Evolutionary conservation across 2,329 filamentous ascomycete genomes (phyloP), one percentile per base, ranked within the genome.

Genomic region (Ophiostoma australiae): DNA sequence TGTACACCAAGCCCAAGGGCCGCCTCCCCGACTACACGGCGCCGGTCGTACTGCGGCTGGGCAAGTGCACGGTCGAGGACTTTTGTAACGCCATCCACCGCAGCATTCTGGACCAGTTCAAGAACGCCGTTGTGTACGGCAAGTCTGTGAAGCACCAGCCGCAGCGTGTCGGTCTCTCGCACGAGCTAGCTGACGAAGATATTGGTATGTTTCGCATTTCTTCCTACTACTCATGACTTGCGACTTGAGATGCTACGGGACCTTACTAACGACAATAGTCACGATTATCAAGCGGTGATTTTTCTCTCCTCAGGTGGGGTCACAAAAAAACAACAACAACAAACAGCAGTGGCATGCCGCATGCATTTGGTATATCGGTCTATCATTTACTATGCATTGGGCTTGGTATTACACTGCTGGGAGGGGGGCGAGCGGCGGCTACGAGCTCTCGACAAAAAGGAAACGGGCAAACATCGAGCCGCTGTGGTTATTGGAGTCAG

Each of bases 111-210:
- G 95, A 99, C 76, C 90, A 97, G 76, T 99, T 99, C 86, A 96
- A 94, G 82, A 88, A 90, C 73, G 95, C 95, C 70, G 90, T 99
- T 78, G 95, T 99, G 61, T 99, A 98, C 80, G 95, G 95, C 76
- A 95, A 94, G 80, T 97, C 94, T 71, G 94, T 98, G 76, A 98
- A 98, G 86, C 95, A 99, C 83, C 95, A 98, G 82, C 95, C 95
- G 75, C 95, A 99, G 82, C 89, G 94, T 77, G 95, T 98, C 74
- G 95, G 95, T 68, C 86, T 99, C 75, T 84, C 87, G 70, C 95
- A 99, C 80, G 93, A 97, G 84, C 85, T 99, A 77, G 92, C 89
- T 72, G 95, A 99, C 80, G 95, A 99, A 83, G 95, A 99, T 82
- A 97, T 99, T 81, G 92, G 68, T 69, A 61, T 39, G 68, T 69